These are phyloP conservation scores for Pythium coloratum DNA, from an alignment of 352 stramenopile genomes.

Conservation along the genomic window DNA sequence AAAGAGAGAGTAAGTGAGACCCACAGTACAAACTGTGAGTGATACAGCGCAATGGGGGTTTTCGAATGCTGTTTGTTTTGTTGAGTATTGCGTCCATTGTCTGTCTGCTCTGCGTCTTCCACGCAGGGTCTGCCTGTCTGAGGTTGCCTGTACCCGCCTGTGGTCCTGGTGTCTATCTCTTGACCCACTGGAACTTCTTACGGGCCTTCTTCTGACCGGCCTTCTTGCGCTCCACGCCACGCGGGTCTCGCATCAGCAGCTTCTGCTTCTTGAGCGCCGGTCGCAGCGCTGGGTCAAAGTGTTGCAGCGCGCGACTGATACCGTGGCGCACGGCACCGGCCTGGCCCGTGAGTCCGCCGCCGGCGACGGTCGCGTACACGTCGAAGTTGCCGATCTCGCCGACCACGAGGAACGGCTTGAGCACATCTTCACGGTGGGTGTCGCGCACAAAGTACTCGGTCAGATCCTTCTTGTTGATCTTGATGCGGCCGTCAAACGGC, in stretches of 20 bases:
- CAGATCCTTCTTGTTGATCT: slow-evolving; percentile 94
- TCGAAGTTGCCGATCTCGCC: slow-evolving; percentile 87
- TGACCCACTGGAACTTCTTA: slow-evolving; percentile 98
- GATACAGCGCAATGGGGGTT: background rate
- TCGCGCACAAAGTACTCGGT: slow-evolving; percentile 93
- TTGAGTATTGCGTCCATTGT: too few relatives aligned
- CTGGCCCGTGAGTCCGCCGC: slow-evolving; percentile 93
- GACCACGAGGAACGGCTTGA: slow-evolving; percentile 76
- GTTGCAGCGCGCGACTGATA: slow-evolving; percentile 91
- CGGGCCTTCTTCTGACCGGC: slow-evolving; percentile 94
- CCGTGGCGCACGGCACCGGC: slow-evolving; percentile 93
- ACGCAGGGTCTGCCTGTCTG: too few relatives aligned
- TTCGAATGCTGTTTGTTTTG: slow-evolving; percentile 1
- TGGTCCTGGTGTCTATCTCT: slow-evolving; percentile 84
- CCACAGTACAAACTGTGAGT: too few relatives aligned
- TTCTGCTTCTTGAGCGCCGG: slow-evolving; percentile 91
- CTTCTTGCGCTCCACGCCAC: slow-evolving; percentile 98
- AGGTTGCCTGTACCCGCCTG: too few relatives aligned
- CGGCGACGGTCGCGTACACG: slow-evolving; percentile 90
- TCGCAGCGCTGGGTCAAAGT: slow-evolving; percentile 93
- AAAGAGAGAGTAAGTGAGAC: too few relatives aligned
- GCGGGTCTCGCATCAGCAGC: slow-evolving; percentile 93
- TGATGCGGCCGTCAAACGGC: slow-evolving; percentile 86
- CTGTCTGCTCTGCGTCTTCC: too few relatives aligned
- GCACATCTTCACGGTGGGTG: slow-evolving; percentile 87